Evolutionary conservation across 345 rosid genomes (phyloP), one percentile per base, ranked within the genome.

Genomic region (Lenwebbia sp.): DNA sequence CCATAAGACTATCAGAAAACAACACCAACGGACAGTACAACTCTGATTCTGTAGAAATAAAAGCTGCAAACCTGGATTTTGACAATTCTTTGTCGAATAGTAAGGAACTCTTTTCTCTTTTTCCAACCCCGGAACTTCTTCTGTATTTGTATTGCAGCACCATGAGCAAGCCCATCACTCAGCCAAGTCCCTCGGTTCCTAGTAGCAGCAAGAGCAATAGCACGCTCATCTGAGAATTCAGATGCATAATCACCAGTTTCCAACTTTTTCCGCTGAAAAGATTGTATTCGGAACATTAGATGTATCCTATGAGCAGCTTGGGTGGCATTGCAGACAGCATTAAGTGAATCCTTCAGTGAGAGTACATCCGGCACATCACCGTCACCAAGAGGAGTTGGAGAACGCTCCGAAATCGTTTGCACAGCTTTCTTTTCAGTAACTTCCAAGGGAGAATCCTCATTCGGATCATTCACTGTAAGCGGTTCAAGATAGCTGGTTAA

Each of bases 61-160:
- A 83, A 50, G 58, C 52, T 47, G 82, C 55, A 44, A 47, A 95
- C 98, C 99, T 96, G 98, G 87, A 95, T 96, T 90, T 93, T 95
- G 83, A 96, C 98, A 87, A 96, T 91, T 90, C 98, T 92, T 88
- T 94, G 93, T 82, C 98, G 91, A 81, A 96, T 95, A 75, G 91
- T 90, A 76, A 96, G 91, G 89, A 95, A 96, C 87, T 96, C 98
- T 89, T 90, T 95, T 87, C 98, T 92, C 88, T 93, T 94, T 92
- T 92, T 95, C 96, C 96, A 96, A 49, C 99, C 96, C 54, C 98
- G 98, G 78, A 86, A 96, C 78, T 96, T 96, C 86, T 96, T 96
- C 92, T 96, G 99, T 88, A 95, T 96, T 82, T 92, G 98, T 47
- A 82, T 84, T 3, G 99, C 99, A 87, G 99, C 99, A 90, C 94